phyloP scores from a whole-genome alignment of 768 basidiomycete species.

The Trametes elegans region DNA sequence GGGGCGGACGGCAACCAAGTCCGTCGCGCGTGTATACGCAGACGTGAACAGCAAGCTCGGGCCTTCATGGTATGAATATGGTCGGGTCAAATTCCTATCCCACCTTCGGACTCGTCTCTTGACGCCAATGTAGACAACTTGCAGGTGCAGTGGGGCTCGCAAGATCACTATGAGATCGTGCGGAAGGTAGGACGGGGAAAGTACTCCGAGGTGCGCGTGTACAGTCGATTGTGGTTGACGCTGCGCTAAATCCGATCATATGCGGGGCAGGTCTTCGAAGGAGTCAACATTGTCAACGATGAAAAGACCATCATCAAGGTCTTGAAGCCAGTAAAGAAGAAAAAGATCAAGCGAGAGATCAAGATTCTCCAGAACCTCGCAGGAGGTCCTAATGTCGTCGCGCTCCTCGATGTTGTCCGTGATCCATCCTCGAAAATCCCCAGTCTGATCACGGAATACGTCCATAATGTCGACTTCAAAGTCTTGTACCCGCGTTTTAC shows the following conservation, averaged over 20 bases:
- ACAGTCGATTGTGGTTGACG: not conserved
- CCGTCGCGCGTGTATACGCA: slow-evolving; percentile 82
- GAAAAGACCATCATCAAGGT: slow-evolving; percentile 99
- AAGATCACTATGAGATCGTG: slow-evolving; percentile 98
- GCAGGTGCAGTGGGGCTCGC: slow-evolving; percentile 95
- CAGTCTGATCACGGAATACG: slow-evolving; percentile 95
- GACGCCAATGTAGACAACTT: slow-evolving; percentile 67
- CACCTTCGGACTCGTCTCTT: not conserved
- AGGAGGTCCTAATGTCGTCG: slow-evolving; percentile 93
- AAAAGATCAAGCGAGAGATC: slow-evolving; percentile 99
- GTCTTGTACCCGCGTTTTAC: slow-evolving; percentile 93
- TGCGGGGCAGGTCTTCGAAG: slow-evolving; percentile 76
- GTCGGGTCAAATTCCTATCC: slow-evolving; percentile 41
- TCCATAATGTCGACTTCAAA: slow-evolving; percentile 98
- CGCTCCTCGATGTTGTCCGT: slow-evolving; percentile 91
- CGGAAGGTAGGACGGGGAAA: slow-evolving; percentile 95
- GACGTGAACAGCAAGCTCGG: slow-evolving; percentile 88
- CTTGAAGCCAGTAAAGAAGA: slow-evolving; percentile 98
- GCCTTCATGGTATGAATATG: slow-evolving; percentile 94
- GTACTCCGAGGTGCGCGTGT: slow-evolving; percentile 77
- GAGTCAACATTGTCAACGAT: slow-evolving; percentile 85
- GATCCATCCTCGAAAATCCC: slow-evolving; percentile 97
- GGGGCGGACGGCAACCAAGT: slow-evolving; percentile 73
- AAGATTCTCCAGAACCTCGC: slow-evolving; percentile 97
- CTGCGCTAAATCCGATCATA: not conserved